These are phyloP conservation scores for Akanthomyces lecanii DNA, from an alignment of 2,329 filamentous ascomycete genomes.

Conservation along the genomic window DNA sequence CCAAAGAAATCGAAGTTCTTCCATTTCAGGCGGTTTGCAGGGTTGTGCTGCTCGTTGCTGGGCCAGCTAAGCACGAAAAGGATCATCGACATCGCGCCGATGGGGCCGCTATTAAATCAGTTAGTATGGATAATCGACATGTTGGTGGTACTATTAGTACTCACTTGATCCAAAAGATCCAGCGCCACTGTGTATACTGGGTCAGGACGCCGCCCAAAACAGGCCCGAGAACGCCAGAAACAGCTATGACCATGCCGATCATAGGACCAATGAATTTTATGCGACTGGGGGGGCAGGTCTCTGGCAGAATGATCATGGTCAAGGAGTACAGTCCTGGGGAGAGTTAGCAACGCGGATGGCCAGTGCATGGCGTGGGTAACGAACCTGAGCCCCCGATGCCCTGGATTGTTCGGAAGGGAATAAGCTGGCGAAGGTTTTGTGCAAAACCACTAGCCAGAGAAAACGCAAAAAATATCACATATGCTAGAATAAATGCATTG, in stretches of 20 bases:
- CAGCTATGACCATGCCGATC: slow-evolving; percentile 46
- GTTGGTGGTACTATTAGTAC: slow-evolving; percentile 21
- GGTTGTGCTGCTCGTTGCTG: slow-evolving; percentile 34
- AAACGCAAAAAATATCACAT: slow-evolving; percentile 51
- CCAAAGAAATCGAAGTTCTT: slow-evolving; percentile 51
- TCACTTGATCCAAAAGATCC: slow-evolving; percentile 59
- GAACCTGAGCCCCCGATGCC: slow-evolving; percentile 49
- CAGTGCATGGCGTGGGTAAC: slow-evolving; percentile 19
- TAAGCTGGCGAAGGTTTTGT: slow-evolving; percentile 37
- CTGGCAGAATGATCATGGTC: slow-evolving; percentile 52
- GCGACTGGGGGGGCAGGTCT: slow-evolving; percentile 40
- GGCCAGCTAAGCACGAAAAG: slow-evolving; percentile 51
- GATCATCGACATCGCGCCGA: slow-evolving; percentile 43
- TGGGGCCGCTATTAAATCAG: slow-evolving; percentile 40
- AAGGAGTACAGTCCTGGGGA: slow-evolving; percentile 47
- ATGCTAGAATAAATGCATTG: slow-evolving; percentile 46
- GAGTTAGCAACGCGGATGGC: background rate
- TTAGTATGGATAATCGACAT: slow-evolving; percentile 17
- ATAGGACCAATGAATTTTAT: slow-evolving; percentile 42
- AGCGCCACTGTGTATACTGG: slow-evolving; percentile 47
- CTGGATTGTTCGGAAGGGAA: slow-evolving; percentile 36
- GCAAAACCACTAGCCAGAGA: slow-evolving; percentile 53
- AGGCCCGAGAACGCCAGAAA: slow-evolving; percentile 48
- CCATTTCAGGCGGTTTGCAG: slow-evolving; percentile 38
- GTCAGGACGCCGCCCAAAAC: slow-evolving; percentile 49